Conservation (phyloP, 805 yeast genomes). For the Yamadazyma laniorum region DNA sequence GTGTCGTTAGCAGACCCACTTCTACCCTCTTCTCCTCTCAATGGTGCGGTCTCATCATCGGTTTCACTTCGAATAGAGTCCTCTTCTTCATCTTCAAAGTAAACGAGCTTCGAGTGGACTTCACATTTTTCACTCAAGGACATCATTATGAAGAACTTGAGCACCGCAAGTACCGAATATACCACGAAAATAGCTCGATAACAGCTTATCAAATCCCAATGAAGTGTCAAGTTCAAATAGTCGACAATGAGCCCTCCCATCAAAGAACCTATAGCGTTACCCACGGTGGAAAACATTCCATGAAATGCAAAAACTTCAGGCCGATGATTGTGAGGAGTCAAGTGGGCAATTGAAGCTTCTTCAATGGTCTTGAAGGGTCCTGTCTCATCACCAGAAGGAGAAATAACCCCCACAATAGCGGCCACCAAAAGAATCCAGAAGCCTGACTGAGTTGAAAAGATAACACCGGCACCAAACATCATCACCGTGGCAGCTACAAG, state of each 20-base stretch:
- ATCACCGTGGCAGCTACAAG: constrained; percentile 61
- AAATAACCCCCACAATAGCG: constrained; percentile 80
- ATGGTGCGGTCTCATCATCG: constrained; percentile 9
- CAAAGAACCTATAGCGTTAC: constrained; percentile 73
- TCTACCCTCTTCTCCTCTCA: constrained; percentile 4
- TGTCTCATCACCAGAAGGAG: constrained; percentile 87
- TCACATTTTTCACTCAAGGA: constrained; percentile 57
- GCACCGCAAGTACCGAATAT: constrained; percentile 53
- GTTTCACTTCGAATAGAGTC: neutral
- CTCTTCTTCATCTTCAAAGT: constrained; percentile 1
- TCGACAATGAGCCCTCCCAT: constrained; percentile 61
- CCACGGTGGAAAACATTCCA: constrained; percentile 64
- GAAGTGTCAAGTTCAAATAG: constrained; percentile 28
- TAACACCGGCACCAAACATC: constrained; percentile 67
- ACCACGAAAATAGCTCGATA: constrained; percentile 57
- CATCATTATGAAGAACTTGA: constrained; percentile 51
- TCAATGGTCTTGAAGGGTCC: constrained; percentile 89
- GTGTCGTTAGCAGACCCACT: neutral
- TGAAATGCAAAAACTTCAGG: constrained; percentile 77
- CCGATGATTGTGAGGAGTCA: constrained; percentile 62
- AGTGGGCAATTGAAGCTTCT: constrained; percentile 77
- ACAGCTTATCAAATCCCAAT: constrained; percentile 37
- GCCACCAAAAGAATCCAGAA: constrained; percentile 60
- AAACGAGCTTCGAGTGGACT: constrained; percentile 19
- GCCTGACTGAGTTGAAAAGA: constrained; percentile 56